Percentiles rank a stretch among this genome's conserved stretches.
Conservation (phyloP, 768 basidiomycete genomes). For the Leccinum disarticulatum region DNA sequence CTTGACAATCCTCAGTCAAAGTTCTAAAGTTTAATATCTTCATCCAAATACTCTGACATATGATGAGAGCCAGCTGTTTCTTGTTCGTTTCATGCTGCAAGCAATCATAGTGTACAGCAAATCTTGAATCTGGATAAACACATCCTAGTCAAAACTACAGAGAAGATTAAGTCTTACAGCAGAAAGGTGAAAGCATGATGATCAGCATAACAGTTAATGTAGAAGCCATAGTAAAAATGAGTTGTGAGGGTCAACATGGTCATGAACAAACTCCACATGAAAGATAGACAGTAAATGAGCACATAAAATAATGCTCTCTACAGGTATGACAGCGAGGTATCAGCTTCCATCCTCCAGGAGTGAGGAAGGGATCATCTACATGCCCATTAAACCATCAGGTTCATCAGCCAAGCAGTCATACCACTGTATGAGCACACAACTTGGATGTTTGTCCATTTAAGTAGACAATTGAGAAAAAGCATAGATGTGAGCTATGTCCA, state of each 20-base stretch:
- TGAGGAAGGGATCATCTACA: not conserved
- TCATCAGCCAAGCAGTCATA: too few species aligned
- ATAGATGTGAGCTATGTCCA: not conserved
- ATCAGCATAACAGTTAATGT: not conserved
- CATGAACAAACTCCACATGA: not conserved
- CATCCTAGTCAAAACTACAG: too few species aligned
- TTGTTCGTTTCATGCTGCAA: too few species aligned
- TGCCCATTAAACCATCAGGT: not conserved
- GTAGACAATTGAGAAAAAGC: not conserved
- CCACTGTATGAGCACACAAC: not conserved
- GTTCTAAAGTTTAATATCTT: too few species aligned
- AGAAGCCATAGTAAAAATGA: not conserved
- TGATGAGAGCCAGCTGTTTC: too few species aligned
- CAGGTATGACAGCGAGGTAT: not conserved
- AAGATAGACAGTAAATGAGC: not conserved
- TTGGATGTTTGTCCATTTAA: not conserved
- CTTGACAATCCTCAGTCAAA: too few species aligned
- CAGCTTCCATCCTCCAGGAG: not conserved
- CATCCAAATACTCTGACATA: too few species aligned
- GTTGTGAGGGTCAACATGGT: not conserved
- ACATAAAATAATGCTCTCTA: not conserved
- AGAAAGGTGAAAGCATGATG: too few species aligned
- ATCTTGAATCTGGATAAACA: too few species aligned
- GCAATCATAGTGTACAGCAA: too few species aligned
- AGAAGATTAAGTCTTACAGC: too few species aligned